phyloP scores from a whole-genome alignment of 2,329 filamentous ascomycete species.

The Arthrobotrys conoides region DNA sequence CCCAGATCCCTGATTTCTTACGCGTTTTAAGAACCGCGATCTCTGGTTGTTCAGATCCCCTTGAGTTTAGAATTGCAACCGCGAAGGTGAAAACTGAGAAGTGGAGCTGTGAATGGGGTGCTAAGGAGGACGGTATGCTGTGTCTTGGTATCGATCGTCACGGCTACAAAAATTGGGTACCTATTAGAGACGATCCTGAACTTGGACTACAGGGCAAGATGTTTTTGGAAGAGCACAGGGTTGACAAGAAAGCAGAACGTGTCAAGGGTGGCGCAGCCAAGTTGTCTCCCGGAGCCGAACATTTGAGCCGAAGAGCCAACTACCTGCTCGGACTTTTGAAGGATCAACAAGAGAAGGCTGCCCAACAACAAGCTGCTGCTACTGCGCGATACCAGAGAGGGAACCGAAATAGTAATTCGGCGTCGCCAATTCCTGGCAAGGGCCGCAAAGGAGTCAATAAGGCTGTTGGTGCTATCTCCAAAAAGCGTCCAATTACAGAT shows the following conservation, averaged over 20 bases:
- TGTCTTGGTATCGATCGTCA: slow-evolving; percentile 92
- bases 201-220: slow-evolving; percentile 90
- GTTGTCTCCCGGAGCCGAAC: slow-evolving; percentile 84
- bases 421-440: slow-evolving; percentile 55
- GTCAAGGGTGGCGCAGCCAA: slow-evolving; percentile 74
- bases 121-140: slow-evolving; percentile 96
- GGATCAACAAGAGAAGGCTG: slow-evolving; percentile 83
- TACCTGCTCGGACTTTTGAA: slow-evolving; percentile 96
- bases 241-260: slow-evolving; percentile 95
- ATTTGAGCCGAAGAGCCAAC: slow-evolving; percentile 92
- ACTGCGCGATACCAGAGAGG: slow-evolving; percentile 57
- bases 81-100: slow-evolving; percentile 83
- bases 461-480: slow-evolving; percentile 51
- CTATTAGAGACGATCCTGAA: slow-evolving; percentile 91
- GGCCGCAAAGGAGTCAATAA: slow-evolving; percentile 53
- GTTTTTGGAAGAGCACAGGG: slow-evolving; percentile 97
- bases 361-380: slow-evolving; percentile 76
- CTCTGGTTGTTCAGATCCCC: slow-evolving; percentile 76
- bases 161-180: slow-evolving; percentile 94
- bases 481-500: slow-evolving; percentile 57
- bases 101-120: slow-evolving; percentile 92
- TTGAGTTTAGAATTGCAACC: slow-evolving; percentile 87
- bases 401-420: slow-evolving; percentile 58
- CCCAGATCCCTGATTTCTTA: slow-evolving; percentile 91
- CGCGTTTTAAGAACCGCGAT: slow-evolving; percentile 82